These are phyloP conservation scores for Cytospora leucostoma DNA, from an alignment of 2,329 filamentous ascomycete genomes.

Conservation along the genomic window DNA sequence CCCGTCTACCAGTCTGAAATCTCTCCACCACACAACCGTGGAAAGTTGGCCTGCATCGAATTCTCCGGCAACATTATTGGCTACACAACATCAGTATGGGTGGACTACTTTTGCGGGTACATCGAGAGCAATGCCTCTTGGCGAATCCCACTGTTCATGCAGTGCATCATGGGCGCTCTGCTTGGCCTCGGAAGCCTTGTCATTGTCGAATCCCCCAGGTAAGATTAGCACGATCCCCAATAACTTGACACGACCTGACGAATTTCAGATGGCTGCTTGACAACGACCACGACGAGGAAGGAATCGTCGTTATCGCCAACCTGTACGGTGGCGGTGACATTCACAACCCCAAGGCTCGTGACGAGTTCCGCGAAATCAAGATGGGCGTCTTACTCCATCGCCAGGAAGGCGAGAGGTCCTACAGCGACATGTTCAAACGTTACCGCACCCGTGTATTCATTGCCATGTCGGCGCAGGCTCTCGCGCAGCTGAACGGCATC, in stretches of 20 bases:
- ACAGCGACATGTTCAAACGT: conserved; percentile 89
- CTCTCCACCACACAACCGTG: conserved; percentile 92
- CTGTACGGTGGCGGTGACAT: conserved; percentile 95
- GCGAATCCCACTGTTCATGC: conserved; percentile 86
- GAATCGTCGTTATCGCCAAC: conserved; percentile 97
- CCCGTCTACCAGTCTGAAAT: conserved; percentile 95
- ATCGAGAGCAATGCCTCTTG: conserved; percentile 85
- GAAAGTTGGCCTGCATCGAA: conserved; percentile 95
- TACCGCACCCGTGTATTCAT: conserved; percentile 94
- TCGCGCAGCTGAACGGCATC: conserved; percentile 97
- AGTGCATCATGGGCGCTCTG: conserved; percentile 90
- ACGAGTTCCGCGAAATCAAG: conserved; percentile 98
- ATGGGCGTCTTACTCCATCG: conserved; percentile 93
- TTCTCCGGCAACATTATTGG: conserved; percentile 97
- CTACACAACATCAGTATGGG: conserved; percentile 96
- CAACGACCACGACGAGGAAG: conserved; percentile 97
- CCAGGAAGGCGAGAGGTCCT: conserved; percentile 91
- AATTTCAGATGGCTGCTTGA: conserved; percentile 84
- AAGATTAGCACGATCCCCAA: conserved; percentile 33
- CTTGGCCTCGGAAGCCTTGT: conserved; percentile 84
- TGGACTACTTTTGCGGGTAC: conserved; percentile 94
- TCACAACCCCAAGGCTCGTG: conserved; percentile 85
- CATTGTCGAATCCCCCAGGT: conserved; percentile 96
- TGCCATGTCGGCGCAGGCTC: conserved; percentile 95
- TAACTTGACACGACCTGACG: conserved; percentile 34